Percentiles rank a stretch among this genome's conserved stretches.
These are phyloP conservation scores for Colletotrichum tanaceti DNA, from an alignment of 2,329 filamentous ascomycete genomes.

Conservation along the genomic window DNA sequence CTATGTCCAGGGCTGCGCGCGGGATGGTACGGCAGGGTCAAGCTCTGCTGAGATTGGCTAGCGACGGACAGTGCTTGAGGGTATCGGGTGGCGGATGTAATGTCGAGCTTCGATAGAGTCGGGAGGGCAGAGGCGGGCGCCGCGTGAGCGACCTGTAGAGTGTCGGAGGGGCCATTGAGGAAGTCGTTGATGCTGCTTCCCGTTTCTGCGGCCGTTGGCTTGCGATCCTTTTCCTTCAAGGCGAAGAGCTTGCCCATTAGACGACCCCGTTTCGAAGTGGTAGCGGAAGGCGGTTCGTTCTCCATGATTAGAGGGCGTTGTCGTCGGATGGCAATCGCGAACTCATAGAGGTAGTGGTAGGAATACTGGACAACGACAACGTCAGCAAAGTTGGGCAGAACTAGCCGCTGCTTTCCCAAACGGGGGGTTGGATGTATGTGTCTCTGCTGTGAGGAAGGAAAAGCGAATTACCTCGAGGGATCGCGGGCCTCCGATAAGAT, in stretches of 20 bases:
- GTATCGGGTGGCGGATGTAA: constrained; percentile 65
- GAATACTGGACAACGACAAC: constrained; percentile 11
- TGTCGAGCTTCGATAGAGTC: constrained; percentile 65
- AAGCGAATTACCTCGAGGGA: constrained; percentile 23
- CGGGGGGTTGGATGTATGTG: neutral
- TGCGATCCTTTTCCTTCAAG: constrained; percentile 59
- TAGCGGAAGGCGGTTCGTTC: constrained; percentile 55
- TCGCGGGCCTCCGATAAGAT: constrained; percentile 26
- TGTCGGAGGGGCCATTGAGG: constrained; percentile 67
- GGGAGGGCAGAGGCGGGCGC: constrained; percentile 57
- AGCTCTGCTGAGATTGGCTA: constrained; percentile 56
- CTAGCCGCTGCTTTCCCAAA: neutral
- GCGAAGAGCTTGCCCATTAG: constrained; percentile 74
- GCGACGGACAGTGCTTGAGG: constrained; percentile 63
- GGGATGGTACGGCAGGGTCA: constrained; percentile 56
- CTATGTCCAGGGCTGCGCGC: constrained; percentile 52
- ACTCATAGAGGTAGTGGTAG: constrained; percentile 27
- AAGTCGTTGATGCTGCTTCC: constrained; percentile 68
- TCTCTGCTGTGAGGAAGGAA: constrained; percentile 4
- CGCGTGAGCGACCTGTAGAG: constrained; percentile 64
- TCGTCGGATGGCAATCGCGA: constrained; percentile 24
- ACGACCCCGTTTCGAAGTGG: constrained; percentile 63
- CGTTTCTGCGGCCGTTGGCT: constrained; percentile 50
- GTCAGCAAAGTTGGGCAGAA: constrained; percentile 24
- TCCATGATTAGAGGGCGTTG: constrained; percentile 53